Base-by-base conservation (phyloP, 768 basidiomycete genomes). In the Sarcomyxa edulis region DNA sequence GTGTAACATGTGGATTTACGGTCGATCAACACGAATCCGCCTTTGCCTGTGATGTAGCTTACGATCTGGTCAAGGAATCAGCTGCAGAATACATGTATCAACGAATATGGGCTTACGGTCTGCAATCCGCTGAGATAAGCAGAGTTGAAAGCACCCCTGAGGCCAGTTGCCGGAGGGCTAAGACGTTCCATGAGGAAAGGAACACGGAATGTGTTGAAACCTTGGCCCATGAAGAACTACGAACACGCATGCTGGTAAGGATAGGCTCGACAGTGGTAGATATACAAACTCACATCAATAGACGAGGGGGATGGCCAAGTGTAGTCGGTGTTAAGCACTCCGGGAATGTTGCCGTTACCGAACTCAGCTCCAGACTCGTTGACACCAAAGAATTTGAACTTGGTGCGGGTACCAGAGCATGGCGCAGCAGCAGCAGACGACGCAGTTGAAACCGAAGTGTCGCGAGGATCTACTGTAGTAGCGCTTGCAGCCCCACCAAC, bases 351-450 rank as follows among this genome's bases (percentile, higher is more conserved):
- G 9, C 48, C 59, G 44, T 65, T 58, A 12, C 78, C 78, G 44
- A 80, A 81, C 54, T 81, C 78, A 28, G 76, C 78, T 47, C 76
- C 76, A 35, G 74, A 71, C 53, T 80, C 56, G 57, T 76, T 79
- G 30, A 79, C 77, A 54, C 78, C 79, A 44, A 79, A 78, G 63
- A 57, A 76, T 51, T 69, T 63, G 69, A 81, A 79, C 53, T 76
- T 78, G 32, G 73, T 76, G 21, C 61, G 43, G 37, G 57, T 60
- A 21, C 49, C 54, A 25, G 44, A n/a, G n/a, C n/a, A 49, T 16
- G 54, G 47, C 8, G 52, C 48, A 33, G 62, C 42, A 11, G 55
- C 36, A 4, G 60, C 49, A 18, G 61, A 47, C 3, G 64, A 51
- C 3, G 55, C 18, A 22, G 8, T 16, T 8, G 39, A 4, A 27